Evolutionary conservation across 495 filamentous ascomycete genomes (phyloP), one percentile per base, ranked within the genome.

Genomic region (Penicillium samsonianum): DNA sequence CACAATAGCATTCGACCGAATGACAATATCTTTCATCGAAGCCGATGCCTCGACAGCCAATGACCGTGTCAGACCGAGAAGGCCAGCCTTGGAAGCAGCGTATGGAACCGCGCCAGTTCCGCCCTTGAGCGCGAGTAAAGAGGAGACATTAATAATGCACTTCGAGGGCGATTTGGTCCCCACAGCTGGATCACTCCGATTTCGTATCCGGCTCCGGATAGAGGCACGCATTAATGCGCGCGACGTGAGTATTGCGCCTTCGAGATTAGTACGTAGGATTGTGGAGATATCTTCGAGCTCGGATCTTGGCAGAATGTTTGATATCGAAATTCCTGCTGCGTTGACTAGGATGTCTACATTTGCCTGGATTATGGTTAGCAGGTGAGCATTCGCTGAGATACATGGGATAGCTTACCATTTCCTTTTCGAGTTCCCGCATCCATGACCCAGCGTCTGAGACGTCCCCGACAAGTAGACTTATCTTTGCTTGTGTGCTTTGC

Each of bases 71-170:
- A 96, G 71, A 74, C 89, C 90, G 1, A 94, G 57, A 1, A 93
- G 66, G 1, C 90, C 91, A 1, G 91, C 90, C 68, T 95, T 96
- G 31, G 85, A 84, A 1, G 91, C 90, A 6, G 87, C 85, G 65
- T 95, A 96, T 2, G 85, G 81, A 5, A 86, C 79, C 10, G 88
- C 83, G 0, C 91, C 91, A 1, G 67, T 71, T 3, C 83, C 85
- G 0, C 80, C 84, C 51, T 85, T 84, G 2, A 81, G 48, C 0
- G 82, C 90, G 14, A 94, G 74, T 20, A 94, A 70, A 20, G 87
- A 90, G 5, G 90, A 84, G 22, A 96, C 71, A 59, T 94, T 96
- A 69, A 96, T 88, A 45, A 96, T 92, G 61, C 84, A 88, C 64
- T 72, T 76, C 4, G 77, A 77, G 10, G 57, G 53, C 1, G 55